Conservation (phyloP, 2,329 filamentous ascomycete genomes). For the Metarhizium rileyi region DNA sequence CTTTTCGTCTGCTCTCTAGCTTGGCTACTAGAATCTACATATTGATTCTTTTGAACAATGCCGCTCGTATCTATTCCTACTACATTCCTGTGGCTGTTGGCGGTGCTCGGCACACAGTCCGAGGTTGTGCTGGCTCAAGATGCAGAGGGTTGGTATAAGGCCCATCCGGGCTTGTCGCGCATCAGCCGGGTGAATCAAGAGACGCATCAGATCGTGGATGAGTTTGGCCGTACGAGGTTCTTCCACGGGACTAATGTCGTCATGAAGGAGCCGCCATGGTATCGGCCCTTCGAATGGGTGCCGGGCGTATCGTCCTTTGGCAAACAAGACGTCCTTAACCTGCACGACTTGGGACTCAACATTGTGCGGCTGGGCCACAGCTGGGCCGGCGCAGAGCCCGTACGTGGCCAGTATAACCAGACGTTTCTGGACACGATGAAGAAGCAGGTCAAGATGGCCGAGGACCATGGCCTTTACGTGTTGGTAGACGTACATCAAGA, state of each 20-base stretch:
- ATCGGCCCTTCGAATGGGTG: slow-evolving; percentile 10
- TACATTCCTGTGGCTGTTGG: not conserved
- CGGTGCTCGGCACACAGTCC: not conserved
- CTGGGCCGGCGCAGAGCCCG: slow-evolving; percentile 12
- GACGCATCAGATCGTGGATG: slow-evolving; percentile 11
- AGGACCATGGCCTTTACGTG: slow-evolving; percentile 11
- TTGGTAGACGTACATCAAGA: slow-evolving; percentile 13
- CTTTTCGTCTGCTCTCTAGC: too few relatives aligned
- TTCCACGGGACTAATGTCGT: slow-evolving; percentile 14
- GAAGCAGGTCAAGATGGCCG: slow-evolving; percentile 11
- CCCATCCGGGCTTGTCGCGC: slow-evolving; percentile 9
- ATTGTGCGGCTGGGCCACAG: slow-evolving; percentile 11
- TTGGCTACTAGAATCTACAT: too few relatives aligned
- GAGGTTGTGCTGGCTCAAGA: slow-evolving; percentile 2
- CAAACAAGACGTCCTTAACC: slow-evolving; percentile 9
- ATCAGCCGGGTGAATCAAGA: slow-evolving; percentile 9
- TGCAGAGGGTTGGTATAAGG: slow-evolving; percentile 10
- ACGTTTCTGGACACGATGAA: slow-evolving; percentile 12
- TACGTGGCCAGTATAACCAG: slow-evolving; percentile 10
- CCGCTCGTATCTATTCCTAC: too few relatives aligned
- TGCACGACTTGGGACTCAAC: slow-evolving; percentile 11
- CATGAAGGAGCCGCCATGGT: slow-evolving; percentile 12
- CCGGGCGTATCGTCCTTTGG: slow-evolving; percentile 12
- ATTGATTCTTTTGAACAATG: too few relatives aligned
- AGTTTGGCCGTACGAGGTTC: slow-evolving; percentile 11